Conservation (phyloP, 768 basidiomycete species). For the Amanita inopinata region DNA sequence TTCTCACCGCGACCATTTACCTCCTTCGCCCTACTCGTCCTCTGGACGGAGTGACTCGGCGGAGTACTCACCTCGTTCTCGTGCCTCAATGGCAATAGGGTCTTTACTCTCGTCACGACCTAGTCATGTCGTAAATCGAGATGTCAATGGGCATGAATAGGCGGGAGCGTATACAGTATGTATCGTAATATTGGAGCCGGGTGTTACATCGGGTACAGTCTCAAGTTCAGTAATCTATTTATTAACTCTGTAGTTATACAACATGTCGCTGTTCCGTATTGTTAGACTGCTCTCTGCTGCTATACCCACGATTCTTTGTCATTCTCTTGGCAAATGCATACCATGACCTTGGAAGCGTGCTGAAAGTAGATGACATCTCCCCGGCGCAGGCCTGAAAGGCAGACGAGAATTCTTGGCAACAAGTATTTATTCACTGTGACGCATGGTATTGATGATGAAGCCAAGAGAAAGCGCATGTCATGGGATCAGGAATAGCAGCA, state of each 20-base stretch:
- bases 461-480: too few species aligned
- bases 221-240: conserved; percentile 5
- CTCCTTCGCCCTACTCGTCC: conserved; percentile 69
- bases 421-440: too few species aligned
- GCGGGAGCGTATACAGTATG: background rate
- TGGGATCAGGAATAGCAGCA: too few species aligned
- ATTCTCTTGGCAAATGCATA: too few species aligned
- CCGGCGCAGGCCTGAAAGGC: too few species aligned
- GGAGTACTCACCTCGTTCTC: conserved; percentile 61
- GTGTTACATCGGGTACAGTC: background rate
- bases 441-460: too few species aligned
- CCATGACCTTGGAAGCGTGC: too few species aligned
- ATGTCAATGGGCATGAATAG: background rate
- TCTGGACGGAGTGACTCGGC: conserved; percentile 55
- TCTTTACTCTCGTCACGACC: conserved; percentile 49
- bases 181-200: conserved; percentile 5
- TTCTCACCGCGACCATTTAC: conserved; percentile 36
- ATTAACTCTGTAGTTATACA: conserved; percentile 5
- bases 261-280: background rate
- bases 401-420: too few species aligned
- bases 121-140: conserved; percentile 12
- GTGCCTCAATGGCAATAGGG: conserved; percentile 74
- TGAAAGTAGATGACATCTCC: too few species aligned
- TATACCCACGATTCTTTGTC: conserved; percentile 3
- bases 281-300: background rate